Base-by-base conservation (phyloP, 169 alveolate species). In the Eimeria mitis region DNA sequence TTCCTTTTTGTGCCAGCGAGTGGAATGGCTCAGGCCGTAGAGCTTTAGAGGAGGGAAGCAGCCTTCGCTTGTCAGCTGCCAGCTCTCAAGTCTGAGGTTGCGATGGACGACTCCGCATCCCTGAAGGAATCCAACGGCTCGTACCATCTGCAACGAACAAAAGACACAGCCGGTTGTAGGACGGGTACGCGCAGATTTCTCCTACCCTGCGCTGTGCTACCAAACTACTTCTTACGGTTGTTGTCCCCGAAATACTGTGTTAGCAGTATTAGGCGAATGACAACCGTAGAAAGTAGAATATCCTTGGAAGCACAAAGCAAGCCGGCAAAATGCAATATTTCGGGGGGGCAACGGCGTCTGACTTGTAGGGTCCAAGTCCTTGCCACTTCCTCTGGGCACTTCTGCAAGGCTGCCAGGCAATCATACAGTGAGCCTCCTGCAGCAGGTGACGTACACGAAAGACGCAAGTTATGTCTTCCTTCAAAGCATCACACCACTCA, bases 361-460 rank as follows among this genome's bases (percentile, higher is more conserved):
- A 87, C 92, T 71, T 87, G 92, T 63, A 87, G 47, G 47, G 81
- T 37, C 92, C 78, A 63, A 19, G 61, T 37, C 81, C 52, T 87
- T 42, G 92, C 78, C 79, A 87, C 81, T 47, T 87, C 92, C 63
- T 87, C 92, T 7, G 92, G 81, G 73, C 92, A 87, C 47, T 87
- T 87, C 52, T 44, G 92, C 78, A 87, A 28, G 2, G 81, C 40
- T 28, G 92, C 81, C 92, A 87, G 61, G n/a, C n/a, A 63, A 63
- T 87, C 92, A 87, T 87, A 87, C 13, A 87, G 81, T 37, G 92
- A 87, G 68, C 92, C 92, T n/a, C 92, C 92, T 87, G 92, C 40
- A 63, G 65, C 81, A 63, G 0, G 21, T 42, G 65, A 37, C 14
- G 47, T 11, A n/a, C 23, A 28, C 9, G 21, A 0, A 6, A 40